Evolutionary conservation across 2,329 filamentous ascomycete species (phyloP).

Genomic region (Scedosporium aurantiacum): DNA sequence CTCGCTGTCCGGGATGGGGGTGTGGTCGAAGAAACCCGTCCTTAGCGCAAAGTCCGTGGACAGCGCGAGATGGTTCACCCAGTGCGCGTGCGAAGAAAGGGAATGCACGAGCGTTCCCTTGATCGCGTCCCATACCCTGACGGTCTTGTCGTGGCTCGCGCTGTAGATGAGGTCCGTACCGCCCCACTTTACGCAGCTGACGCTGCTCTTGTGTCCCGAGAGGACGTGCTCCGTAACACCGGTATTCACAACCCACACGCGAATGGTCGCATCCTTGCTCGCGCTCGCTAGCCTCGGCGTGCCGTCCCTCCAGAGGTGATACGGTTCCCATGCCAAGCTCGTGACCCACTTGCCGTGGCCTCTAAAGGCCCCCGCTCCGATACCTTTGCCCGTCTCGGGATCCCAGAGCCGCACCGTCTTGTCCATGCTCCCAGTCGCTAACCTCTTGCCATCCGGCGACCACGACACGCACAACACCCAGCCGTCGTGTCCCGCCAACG

Average conservation of each 20-base stretch:
- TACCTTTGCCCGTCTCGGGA: constrained; percentile 63
- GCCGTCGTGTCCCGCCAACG: constrained; percentile 73
- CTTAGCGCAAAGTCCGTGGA: constrained; percentile 85
- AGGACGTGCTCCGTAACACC: constrained; percentile 72
- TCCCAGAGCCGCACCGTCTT: constrained; percentile 88
- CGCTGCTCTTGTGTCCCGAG: constrained; percentile 77
- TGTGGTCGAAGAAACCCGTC: constrained; percentile 80
- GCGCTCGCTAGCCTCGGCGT: constrained; percentile 73
- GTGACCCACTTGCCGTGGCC: constrained; percentile 88
- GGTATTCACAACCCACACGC: constrained; percentile 75
- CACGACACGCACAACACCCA: constrained; percentile 86
- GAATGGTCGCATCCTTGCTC: constrained; percentile 79
- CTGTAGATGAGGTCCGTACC: constrained; percentile 79
- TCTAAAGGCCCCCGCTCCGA: constrained; percentile 58
- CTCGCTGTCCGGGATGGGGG: constrained; percentile 52
- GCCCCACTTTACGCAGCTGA: constrained; percentile 90
- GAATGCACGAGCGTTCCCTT: constrained; percentile 73
- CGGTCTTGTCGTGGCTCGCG: constrained; percentile 79
- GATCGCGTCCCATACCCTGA: constrained; percentile 79
- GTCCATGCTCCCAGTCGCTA: constrained; percentile 90
- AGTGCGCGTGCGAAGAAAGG: constrained; percentile 74
- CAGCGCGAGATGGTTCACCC: constrained; percentile 89
- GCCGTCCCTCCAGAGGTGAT: constrained; percentile 67
- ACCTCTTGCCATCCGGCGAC: constrained; percentile 68
- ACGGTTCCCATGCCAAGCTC: constrained; percentile 84